A percentile compares a stretch with the other conserved stretches of the same genome.
phyloP scores from a whole-genome alignment of 1,284 basidiomycete species.

The Trametes polyzona region DNA sequence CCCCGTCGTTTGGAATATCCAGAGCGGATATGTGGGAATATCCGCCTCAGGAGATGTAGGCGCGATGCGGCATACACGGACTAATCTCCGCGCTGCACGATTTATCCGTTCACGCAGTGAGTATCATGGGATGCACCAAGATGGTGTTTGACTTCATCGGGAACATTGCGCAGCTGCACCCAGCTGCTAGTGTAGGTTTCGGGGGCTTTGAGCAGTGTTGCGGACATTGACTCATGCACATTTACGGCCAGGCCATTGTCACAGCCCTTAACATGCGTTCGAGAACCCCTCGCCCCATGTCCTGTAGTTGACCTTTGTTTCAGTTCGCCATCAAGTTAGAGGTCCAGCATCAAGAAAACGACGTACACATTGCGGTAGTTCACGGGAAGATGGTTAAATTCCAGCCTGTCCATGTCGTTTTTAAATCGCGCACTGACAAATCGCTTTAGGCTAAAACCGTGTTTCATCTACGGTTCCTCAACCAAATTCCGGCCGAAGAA shows the following conservation, averaged over 20 bases:
- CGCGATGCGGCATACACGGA: too few species aligned
- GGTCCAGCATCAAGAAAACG: conserved; percentile 2
- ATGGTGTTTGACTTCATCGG: background rate
- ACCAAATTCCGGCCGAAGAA: background rate
- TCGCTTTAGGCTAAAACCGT: background rate
- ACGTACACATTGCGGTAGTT: background rate
- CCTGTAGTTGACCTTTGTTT: too few species aligned
- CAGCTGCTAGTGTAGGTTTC: background rate
- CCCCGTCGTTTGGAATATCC: too few species aligned
- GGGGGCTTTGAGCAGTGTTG: background rate
- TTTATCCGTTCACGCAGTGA: too few species aligned
- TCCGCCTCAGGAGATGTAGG: too few species aligned
- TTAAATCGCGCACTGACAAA: background rate
- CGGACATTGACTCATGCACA: background rate
- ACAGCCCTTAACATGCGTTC: background rate
- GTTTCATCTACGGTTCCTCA: conserved; percentile 1
- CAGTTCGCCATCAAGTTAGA: background rate
- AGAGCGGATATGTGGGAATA: too few species aligned
- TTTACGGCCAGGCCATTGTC: background rate
- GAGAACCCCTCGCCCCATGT: too few species aligned
- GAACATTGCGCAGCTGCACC: background rate
- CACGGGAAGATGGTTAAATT: conserved; percentile 2
- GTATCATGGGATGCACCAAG: background rate
- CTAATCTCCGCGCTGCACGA: too few species aligned
- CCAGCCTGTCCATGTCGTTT: too few species aligned